phyloP scores from a whole-genome alignment of 768 basidiomycete species.

The Panaeolus papilionaceus region DNA sequence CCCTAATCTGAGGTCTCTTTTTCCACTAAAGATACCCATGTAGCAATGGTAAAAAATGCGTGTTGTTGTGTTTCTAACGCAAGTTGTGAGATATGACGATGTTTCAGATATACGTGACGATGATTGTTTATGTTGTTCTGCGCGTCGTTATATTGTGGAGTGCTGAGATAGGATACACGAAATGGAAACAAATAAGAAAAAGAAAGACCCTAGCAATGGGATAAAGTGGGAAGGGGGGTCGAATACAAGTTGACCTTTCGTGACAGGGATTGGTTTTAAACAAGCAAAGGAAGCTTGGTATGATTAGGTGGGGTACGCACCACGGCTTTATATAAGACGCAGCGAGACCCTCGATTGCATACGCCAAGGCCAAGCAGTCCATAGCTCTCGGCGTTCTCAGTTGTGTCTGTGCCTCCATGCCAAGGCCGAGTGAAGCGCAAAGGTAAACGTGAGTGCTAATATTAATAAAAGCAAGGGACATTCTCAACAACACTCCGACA shows the following conservation, averaged over 20 bases:
- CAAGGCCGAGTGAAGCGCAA: background rate
- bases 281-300: background rate
- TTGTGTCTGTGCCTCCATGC: slow-evolving; percentile 13
- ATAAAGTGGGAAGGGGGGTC: background rate
- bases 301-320: background rate
- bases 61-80: background rate
- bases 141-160: background rate
- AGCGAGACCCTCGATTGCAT: background rate
- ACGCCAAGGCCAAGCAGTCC: slow-evolving; percentile 11
- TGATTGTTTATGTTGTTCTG: background rate
- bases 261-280: background rate
- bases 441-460: background rate
- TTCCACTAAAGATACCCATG: slow-evolving; percentile 9
- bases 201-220: background rate
- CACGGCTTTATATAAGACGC: slow-evolving; percentile 1
- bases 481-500: too few species aligned
- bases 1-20: slow-evolving; percentile 29
- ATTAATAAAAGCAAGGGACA: background rate
- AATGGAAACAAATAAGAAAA: background rate
- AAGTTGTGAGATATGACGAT: background rate
- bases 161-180: background rate
- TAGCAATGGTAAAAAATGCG: background rate
- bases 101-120: background rate
- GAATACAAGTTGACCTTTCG: background rate
- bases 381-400: slow-evolving; percentile 2